Evolutionary conservation across 169 alveolate genomes (phyloP), one percentile per base, ranked within the genome.

Genomic region (Cyclospora cayetanensis): DNA sequence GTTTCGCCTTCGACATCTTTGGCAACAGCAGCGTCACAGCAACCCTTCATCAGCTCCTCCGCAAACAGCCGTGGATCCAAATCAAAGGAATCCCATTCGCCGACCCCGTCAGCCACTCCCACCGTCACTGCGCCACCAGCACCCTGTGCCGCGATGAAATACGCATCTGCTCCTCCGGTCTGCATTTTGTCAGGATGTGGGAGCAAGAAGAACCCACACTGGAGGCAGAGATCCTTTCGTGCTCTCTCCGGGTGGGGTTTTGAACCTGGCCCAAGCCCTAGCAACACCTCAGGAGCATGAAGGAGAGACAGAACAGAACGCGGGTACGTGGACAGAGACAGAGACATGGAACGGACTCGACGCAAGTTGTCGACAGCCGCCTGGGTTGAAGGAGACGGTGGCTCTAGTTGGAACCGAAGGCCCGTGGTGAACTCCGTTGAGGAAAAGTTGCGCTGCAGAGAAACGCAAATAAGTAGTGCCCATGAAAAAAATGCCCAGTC

Each of bases 121-220:
- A 96, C 77, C 22, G 97, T 34, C 52, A 93, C 95, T 15, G 91
- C 94, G 31, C 31, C 72, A 1, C 52, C 55, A 37, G 72, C 72
- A 4, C 53, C 41, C 65, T 31, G 2, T 1, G 90, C 39, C 7
- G 92, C 92, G 0, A 43, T 39, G 43, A 92, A 92, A 55, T 92
- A 95, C 12, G 99, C 98, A 91, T 97, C 98, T 82, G 97, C 98
- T 20, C 99, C 98, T 85, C 98, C 97, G 70, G 94, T 95, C 29
- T 90, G 91, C 50, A 91, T 68, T 85, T 97, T 97, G 25, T 94
- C 96, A 29, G 97, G 97, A 15, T 94, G 97, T 15, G 97, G 97
- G 3, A 90, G 7, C 84, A 90, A 52, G 88, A 41, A 79, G 29
- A 55, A 72, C 31, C 93, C 93, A 50, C 72, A 90, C 82, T 68